Conservation (phyloP, 257 asterid genomes). For the Marsdenia floribunda region DNA sequence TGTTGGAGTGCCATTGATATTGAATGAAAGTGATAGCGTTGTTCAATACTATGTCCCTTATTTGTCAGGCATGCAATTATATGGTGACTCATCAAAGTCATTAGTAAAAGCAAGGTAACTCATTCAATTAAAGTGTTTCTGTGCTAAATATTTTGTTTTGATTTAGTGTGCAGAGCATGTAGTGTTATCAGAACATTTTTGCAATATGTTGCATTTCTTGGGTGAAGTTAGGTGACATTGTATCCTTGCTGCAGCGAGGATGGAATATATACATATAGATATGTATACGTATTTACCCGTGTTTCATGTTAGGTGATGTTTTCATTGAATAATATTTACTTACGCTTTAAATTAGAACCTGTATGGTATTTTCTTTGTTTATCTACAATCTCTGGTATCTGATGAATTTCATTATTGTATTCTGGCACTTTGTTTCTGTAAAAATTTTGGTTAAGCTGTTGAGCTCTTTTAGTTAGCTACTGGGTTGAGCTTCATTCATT, state of each 20-base stretch:
- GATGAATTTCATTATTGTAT: not conserved
- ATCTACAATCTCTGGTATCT: not conserved
- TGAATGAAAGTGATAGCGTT: slow-evolving; percentile 60
- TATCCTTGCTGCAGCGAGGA: not conserved
- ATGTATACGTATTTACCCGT: no score
- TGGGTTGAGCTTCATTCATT: not conserved
- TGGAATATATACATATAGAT: not conserved
- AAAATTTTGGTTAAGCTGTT: not conserved
- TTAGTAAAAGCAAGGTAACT: slow-evolving; percentile 57
- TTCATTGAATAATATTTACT: not conserved
- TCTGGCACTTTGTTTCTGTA: not conserved
- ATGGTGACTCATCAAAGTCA: slow-evolving; percentile 59
- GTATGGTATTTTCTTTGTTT: not conserved
- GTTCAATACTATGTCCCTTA: slow-evolving; percentile 90
- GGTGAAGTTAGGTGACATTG: not conserved
- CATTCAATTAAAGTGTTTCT: not conserved
- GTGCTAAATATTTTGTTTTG: not conserved
- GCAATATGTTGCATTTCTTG: not conserved
- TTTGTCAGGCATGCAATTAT: slow-evolving; percentile 82
- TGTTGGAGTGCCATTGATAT: slow-evolving; percentile 86
- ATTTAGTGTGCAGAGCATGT: not conserved
- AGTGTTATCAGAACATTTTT: not conserved
- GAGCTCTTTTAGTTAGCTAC: not conserved
- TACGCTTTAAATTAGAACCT: not conserved
- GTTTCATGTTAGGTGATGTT: not conserved